These are phyloP conservation scores for Hypoxylon subgilvum DNA, from an alignment of 495 filamentous ascomycete species.

Conservation along the genomic window DNA sequence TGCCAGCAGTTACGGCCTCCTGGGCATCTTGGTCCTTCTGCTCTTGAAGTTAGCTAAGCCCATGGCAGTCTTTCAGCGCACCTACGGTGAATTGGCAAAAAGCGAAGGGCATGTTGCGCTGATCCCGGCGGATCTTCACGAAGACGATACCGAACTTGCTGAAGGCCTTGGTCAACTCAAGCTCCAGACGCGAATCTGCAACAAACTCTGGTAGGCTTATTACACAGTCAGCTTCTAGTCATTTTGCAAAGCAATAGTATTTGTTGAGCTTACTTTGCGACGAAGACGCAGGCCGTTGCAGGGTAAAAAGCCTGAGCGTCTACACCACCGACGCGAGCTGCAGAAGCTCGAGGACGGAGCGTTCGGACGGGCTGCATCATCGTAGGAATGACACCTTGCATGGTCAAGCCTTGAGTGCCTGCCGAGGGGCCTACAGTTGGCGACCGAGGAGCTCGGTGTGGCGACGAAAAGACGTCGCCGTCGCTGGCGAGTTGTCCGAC, in stretches of 20 bases:
- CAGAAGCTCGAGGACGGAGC: constrained; percentile 11
- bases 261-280: constrained; percentile 63
- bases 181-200: constrained; percentile 57
- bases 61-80: not conserved
- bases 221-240: constrained; percentile 1
- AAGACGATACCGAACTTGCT: constrained; percentile 59
- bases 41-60: constrained; percentile 21
- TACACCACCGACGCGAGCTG: constrained; percentile 39
- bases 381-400: constrained; percentile 22
- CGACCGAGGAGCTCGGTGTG: not conserved
- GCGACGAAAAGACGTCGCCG: constrained; percentile 20
- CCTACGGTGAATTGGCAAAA: constrained; percentile 68
- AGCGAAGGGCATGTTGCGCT: constrained; percentile 64
- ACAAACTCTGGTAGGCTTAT: constrained; percentile 50
- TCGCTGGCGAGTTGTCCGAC: constrained; percentile 7
- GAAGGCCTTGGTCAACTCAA: constrained; percentile 60
- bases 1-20: constrained; percentile 53
- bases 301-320: constrained; percentile 65
- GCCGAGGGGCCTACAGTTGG: not conserved
- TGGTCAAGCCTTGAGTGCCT: constrained; percentile 1
- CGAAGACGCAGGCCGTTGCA: constrained; percentile 64
- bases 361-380: constrained; percentile 1
- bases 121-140: constrained; percentile 67
- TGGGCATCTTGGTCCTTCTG: constrained; percentile 54
- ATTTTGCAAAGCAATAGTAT: not conserved